Evolutionary conservation across 331 rosid species (phyloP).

Genomic region (Spiraea crenata): DNA sequence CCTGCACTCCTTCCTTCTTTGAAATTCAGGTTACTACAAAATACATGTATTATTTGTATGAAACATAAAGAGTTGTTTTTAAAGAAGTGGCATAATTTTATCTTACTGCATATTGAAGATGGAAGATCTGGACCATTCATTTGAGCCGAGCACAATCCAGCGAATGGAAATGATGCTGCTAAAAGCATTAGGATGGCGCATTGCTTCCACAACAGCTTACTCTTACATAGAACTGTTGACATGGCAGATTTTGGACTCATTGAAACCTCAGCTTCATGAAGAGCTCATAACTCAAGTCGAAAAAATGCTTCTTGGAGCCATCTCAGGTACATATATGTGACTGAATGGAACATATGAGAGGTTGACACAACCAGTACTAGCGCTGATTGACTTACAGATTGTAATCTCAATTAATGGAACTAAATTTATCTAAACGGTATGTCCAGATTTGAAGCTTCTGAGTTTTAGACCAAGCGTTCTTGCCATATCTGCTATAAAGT

Average conservation of each 20-base stretch:
- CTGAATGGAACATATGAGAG: no score
- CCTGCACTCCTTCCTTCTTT: conserved; percentile 27
- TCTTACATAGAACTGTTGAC: conserved; percentile 31
- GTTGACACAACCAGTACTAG: no score
- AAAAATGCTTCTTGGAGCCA: conserved; percentile 33
- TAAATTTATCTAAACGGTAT: background rate
- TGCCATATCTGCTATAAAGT: conserved; percentile 40
- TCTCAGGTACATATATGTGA: conserved; percentile 29
- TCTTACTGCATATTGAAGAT: conserved; percentile 19
- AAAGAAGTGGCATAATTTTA: background rate
- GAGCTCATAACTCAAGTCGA: conserved; percentile 20
- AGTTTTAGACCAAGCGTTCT: conserved; percentile 41
- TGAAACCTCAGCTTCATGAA: conserved; percentile 28
- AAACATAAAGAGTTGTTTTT: no score
- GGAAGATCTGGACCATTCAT: conserved; percentile 38
- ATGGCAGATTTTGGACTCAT: conserved; percentile 17
- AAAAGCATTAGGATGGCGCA: conserved; percentile 46
- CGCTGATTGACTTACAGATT: no score
- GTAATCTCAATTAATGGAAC: background rate
- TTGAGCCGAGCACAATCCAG: conserved; percentile 30
- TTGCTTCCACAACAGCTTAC: conserved; percentile 39
- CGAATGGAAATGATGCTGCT: conserved; percentile 46
- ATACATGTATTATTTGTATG: background rate
- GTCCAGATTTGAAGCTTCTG: conserved; percentile 33
- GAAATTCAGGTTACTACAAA: conserved; percentile 39